Base-by-base conservation (phyloP, 495 filamentous ascomycete genomes). In the Trichoderma asperelloides region DNA sequence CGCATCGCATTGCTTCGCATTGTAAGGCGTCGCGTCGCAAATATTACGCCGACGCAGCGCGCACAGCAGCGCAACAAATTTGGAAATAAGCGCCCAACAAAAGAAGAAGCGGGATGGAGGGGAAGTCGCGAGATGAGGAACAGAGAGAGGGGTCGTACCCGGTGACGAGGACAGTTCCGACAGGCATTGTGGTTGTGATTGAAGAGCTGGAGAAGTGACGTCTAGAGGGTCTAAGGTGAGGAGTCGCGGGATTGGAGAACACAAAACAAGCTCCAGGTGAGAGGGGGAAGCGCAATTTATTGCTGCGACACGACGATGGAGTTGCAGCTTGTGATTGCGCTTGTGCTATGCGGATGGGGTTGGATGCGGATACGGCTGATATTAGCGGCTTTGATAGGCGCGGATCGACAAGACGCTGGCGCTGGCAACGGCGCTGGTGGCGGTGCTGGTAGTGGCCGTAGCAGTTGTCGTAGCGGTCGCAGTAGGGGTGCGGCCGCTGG, bases 131-230 rank as follows among this genome's bases (percentile, higher is more conserved):
- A 66, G 16, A 30, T 18, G 16, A 2, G 64, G 63, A 60, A n/a
- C 37, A 67, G 65, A 21, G 57, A 64, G 23, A 81, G 33, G 15
- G 21, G 43, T 15, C 90, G 80, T 86, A 97, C 93, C 93, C 93
- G 64, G 93, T 91, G 75, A 97, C 87, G 66, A 97, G 86, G 74
- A 97, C 89, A 49, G 93, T 93, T 79, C 92, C 91, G 66, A 88
- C 80, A 78, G 88, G 72, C 92, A 96, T 95, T 70, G 76, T 88
- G 65, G 63, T 95, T 69, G 76, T 88, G 63, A 63, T 16, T 39
- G 37, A 37, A 33, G 37, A 64, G 62, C 28, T 33, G 9, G 13
- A 64, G 62, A 5, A 65, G 4, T 27, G 39, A 3, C 39, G 62
- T 64, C 21, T 37, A 28, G 51, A 37, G 15, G 6, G 49, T 27